Conservation (phyloP, 2,329 filamentous ascomycete species). For the Apiospora koreana region DNA sequence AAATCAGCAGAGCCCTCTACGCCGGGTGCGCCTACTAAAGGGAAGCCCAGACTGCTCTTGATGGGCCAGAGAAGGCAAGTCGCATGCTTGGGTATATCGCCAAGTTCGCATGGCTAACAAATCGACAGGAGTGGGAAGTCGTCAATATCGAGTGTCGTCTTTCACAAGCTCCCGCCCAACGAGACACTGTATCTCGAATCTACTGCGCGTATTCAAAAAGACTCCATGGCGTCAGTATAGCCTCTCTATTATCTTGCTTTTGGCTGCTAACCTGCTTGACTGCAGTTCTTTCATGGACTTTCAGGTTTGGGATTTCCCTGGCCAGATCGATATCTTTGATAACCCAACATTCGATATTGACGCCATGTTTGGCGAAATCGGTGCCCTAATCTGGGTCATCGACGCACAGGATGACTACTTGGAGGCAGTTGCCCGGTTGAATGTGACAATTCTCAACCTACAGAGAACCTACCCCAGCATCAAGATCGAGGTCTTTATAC, state of each 20-base stretch:
- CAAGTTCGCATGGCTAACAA: neutral
- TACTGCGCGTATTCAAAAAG: slow-evolving; percentile 90
- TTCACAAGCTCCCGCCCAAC: slow-evolving; percentile 94
- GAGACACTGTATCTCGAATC: slow-evolving; percentile 96
- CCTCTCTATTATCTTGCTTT: neutral
- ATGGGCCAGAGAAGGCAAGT: slow-evolving; percentile 93
- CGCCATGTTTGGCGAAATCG: slow-evolving; percentile 90
- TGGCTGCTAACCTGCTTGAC: slow-evolving; percentile 19
- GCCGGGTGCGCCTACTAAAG: slow-evolving; percentile 51
- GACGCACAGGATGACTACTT: slow-evolving; percentile 98
- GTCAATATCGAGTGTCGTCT: slow-evolving; percentile 98
- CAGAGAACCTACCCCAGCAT: slow-evolving; percentile 89
- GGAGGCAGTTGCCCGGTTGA: slow-evolving; percentile 83
- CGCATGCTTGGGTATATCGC: neutral
- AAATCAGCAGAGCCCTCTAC: slow-evolving; percentile 45
- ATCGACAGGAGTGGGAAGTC: slow-evolving; percentile 85
- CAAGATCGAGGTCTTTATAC: slow-evolving; percentile 97
- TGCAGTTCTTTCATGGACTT: slow-evolving; percentile 97
- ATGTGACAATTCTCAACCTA: slow-evolving; percentile 84
- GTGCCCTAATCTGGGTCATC: slow-evolving; percentile 96
- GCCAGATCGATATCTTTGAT: slow-evolving; percentile 86
- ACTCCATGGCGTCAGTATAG: slow-evolving; percentile 81
- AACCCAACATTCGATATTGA: slow-evolving; percentile 89
- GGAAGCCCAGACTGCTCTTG: slow-evolving; percentile 82
- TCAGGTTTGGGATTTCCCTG: slow-evolving; percentile 96